Percentiles rank a stretch among this genome's conserved stretches.
phyloP scores from a whole-genome alignment of 2,329 filamentous ascomycete species.

The Diaporthe ampelina region DNA sequence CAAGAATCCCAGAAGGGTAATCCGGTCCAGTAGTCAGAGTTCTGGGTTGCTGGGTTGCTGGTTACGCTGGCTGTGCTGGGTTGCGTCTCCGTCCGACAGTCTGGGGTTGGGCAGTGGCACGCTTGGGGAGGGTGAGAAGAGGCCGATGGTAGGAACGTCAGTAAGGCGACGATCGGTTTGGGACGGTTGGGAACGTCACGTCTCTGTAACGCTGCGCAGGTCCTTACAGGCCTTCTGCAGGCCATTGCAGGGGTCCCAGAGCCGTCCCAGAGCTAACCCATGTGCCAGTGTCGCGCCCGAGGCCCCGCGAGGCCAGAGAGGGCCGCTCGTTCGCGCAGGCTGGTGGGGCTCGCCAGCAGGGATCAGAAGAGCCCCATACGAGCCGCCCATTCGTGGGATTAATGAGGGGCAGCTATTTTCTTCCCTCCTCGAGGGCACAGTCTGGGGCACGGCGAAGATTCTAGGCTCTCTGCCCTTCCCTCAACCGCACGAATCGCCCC shows the following conservation, averaged over 20 bases:
- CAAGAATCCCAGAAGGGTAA: slow-evolving; percentile 34
- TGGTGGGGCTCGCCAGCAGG: not conserved
- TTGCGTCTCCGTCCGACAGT: not conserved
- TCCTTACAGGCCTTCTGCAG: slow-evolving; percentile 23
- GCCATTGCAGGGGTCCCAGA: slow-evolving; percentile 3
- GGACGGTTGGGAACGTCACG: slow-evolving; percentile 35
- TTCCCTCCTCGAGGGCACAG: slow-evolving; percentile 4
- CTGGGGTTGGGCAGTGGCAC: not conserved
- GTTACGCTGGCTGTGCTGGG: slow-evolving; percentile 1
- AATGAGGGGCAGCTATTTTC: slow-evolving; percentile 17
- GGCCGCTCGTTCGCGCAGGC: slow-evolving; percentile 19
- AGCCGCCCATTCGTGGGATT: slow-evolving; percentile 32
- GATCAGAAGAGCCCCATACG: not conserved
- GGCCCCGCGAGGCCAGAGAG: not conserved
- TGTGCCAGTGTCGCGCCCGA: slow-evolving; percentile 28
- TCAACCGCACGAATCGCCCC: not conserved
- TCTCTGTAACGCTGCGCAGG: slow-evolving; percentile 37
- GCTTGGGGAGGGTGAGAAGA: slow-evolving; percentile 36
- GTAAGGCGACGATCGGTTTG: slow-evolving; percentile 34
- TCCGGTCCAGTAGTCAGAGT: slow-evolving; percentile 33
- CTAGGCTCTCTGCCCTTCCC: slow-evolving; percentile 26
- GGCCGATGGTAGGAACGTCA: slow-evolving; percentile 34
- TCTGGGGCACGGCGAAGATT: slow-evolving; percentile 36
- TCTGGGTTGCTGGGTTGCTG: slow-evolving; percentile 14
- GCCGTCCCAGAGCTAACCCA: slow-evolving; percentile 23